phyloP scores from a whole-genome alignment of 2,329 filamentous ascomycete species.

The Apiospora saccharicola region DNA sequence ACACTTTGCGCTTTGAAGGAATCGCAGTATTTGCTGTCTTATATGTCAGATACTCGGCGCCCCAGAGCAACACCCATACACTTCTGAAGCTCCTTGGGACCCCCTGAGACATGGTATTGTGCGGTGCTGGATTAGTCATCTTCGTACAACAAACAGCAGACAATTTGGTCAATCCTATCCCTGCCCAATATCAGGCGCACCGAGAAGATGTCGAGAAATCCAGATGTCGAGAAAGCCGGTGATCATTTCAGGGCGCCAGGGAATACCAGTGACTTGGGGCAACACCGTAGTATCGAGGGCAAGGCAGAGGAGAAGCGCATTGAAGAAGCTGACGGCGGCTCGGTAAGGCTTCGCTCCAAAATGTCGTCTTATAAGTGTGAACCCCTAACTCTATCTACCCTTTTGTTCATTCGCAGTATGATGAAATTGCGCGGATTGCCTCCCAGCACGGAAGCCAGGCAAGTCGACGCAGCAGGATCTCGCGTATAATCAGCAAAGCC shows the following conservation, averaged over 20 bases:
- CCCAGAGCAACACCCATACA: background rate
- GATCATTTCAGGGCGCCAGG: background rate
- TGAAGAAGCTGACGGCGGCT: background rate
- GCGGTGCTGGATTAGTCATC: background rate
- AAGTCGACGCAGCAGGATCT: conserved; percentile 28
- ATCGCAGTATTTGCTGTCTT: background rate
- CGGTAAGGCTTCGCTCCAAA: background rate
- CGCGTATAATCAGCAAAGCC: conserved; percentile 38
- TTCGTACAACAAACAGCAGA: background rate
- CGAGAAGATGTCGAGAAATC: background rate
- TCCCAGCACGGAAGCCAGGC: background rate
- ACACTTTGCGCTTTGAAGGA: background rate
- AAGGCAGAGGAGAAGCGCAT: background rate
- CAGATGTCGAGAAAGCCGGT: background rate
- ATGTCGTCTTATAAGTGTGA: background rate
- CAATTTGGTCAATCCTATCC: background rate
- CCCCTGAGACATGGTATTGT: background rate
- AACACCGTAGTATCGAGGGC: background rate
- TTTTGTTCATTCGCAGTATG: background rate
- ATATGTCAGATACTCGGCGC: background rate
- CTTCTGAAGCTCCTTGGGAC: background rate
- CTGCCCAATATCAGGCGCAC: background rate
- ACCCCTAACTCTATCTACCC: background rate
- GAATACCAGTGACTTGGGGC: background rate
- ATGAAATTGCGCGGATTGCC: background rate